Percentiles rank a stretch among this genome's conserved stretches.
These are phyloP conservation scores for Sclerotinia nivalis DNA, from an alignment of 2,329 filamentous ascomycete genomes.

Conservation along the genomic window DNA sequence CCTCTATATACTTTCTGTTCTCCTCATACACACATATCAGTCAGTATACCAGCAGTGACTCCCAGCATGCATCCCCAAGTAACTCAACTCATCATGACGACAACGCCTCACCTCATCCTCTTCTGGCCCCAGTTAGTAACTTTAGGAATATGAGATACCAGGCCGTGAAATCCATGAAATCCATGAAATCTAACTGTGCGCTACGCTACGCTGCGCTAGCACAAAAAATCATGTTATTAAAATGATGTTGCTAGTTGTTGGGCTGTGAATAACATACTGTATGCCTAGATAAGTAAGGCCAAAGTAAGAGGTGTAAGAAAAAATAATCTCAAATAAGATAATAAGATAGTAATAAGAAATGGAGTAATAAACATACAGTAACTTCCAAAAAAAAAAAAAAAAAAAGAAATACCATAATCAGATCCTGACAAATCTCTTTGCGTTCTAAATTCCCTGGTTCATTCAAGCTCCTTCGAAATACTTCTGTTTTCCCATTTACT, in stretches of 20 bases:
- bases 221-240: neutral
- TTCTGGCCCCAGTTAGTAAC: conserved; percentile 6
- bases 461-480: neutral
- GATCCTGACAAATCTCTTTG: conserved; percentile 22
- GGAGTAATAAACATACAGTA: neutral
- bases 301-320: neutral
- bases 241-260: neutral
- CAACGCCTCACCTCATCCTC: conserved; percentile 24
- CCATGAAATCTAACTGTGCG: no score
- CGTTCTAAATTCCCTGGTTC: neutral
- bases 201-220: neutral
- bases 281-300: neutral
- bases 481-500: neutral
- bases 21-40: neutral
- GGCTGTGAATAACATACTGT: neutral
- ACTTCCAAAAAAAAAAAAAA: neutral
- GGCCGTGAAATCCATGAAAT: neutral
- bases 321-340: neutral
- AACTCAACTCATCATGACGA: conserved; percentile 17
- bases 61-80: neutral
- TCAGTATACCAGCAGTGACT: neutral
- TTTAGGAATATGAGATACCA: neutral
- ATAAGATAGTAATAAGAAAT: neutral
- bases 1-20: conserved; percentile 14
- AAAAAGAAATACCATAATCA: neutral